phyloP scores from a whole-genome alignment of 192 early-diverging fungal species.

The Allomyces macrogynus region DNA sequence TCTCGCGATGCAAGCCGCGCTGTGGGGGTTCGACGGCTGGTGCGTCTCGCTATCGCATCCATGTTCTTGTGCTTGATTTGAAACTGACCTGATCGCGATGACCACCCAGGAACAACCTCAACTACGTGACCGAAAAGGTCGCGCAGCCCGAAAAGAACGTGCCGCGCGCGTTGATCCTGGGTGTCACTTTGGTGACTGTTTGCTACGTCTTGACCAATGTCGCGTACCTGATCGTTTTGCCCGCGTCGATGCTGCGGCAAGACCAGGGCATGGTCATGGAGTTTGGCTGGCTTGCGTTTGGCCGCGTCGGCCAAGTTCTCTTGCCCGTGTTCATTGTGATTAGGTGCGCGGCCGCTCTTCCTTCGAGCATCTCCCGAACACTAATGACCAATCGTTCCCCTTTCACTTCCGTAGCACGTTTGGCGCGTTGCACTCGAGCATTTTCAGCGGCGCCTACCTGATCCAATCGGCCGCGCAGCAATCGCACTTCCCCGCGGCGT shows the following conservation, averaged over 20 bases:
- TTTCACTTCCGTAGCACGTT: not conserved
- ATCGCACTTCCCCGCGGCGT: not conserved
- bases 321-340: not conserved
- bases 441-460: not conserved
- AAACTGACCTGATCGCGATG: too few species aligned
- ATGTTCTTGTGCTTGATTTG: not conserved
- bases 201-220: slow-evolving; percentile 21
- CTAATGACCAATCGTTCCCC: too few species aligned
- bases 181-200: slow-evolving; percentile 17
- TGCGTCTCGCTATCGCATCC: not conserved
- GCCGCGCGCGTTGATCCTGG: slow-evolving; percentile 18
- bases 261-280: not conserved
- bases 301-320: not conserved
- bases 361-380: too few species aligned
- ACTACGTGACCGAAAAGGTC: slow-evolving; percentile 27
- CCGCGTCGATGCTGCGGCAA: slow-evolving; percentile 1
- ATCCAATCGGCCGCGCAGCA: not conserved
- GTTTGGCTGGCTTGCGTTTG: not conserved
- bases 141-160: slow-evolving; percentile 18
- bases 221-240: slow-evolving; percentile 20
- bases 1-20: not conserved
- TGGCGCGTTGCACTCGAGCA: not conserved
- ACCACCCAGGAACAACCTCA: slow-evolving; percentile 21
- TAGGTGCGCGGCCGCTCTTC: not conserved
- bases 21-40: not conserved